phyloP scores from a whole-genome alignment of 2,329 filamentous ascomycete genomes.

The Curvularia sp. region DNA sequence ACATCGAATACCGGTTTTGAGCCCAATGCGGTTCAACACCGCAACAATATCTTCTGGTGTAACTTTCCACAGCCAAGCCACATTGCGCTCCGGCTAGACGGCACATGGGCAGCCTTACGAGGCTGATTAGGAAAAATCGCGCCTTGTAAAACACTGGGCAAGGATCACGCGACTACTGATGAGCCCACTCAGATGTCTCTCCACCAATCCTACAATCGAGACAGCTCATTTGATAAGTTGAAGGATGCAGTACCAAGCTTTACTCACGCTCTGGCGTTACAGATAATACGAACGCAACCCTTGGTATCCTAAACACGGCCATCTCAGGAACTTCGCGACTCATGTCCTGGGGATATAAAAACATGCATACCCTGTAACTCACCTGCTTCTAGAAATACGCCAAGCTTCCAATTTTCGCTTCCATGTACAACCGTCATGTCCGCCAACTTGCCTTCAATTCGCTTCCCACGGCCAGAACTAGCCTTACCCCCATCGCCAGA shows the following conservation, averaged over 20 bases:
- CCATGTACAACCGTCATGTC: slow-evolving; percentile 6
- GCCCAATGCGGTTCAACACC: background rate
- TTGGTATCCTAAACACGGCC: slow-evolving; percentile 9
- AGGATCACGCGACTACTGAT: slow-evolving; percentile 9
- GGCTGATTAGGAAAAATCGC: background rate
- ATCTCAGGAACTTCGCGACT: background rate
- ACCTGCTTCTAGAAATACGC: background rate
- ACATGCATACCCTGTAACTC: background rate
- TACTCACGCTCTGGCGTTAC: slow-evolving; percentile 5
- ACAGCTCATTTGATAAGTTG: background rate
- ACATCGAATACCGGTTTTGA: background rate
- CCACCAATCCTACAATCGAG: slow-evolving; percentile 8
- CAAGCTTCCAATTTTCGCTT: background rate
- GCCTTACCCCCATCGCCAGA: slow-evolving; percentile 3
- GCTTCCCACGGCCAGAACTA: slow-evolving; percentile 1
- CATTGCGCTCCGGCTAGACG: slow-evolving; percentile 1
- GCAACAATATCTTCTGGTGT: background rate
- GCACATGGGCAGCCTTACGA: slow-evolving; percentile 5
- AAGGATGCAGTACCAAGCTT: slow-evolving; percentile 8
- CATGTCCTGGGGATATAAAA: slow-evolving; percentile 1
- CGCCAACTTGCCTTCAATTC: background rate
- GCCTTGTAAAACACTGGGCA: background rate
- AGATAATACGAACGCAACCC: slow-evolving; percentile 1
- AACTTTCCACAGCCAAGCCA: background rate
- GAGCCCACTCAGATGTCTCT: background rate